Percentiles rank a stretch among this genome's conserved stretches.
These are phyloP conservation scores for Zygoascus bituminiphila DNA, from an alignment of 805 yeast species.

Conservation along the genomic window DNA sequence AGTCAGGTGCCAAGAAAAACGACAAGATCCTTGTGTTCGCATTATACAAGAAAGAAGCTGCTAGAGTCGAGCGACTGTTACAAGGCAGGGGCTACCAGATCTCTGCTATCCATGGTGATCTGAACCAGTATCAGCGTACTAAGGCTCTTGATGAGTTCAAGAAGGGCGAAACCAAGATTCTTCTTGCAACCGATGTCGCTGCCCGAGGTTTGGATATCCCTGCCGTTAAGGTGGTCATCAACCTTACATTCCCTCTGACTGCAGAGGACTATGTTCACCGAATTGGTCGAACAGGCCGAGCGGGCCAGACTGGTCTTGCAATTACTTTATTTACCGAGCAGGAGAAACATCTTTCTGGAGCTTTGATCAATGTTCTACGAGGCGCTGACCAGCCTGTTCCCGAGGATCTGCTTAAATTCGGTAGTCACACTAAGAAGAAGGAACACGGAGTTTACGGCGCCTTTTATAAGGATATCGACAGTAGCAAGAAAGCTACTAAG, in stretches of 20 bases:
- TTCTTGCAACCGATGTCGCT: slow-evolving; percentile 97
- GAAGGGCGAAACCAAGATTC: slow-evolving; percentile 59
- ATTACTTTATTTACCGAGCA: slow-evolving; percentile 94
- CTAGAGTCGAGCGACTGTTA: slow-evolving; percentile 75
- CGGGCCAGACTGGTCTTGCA: slow-evolving; percentile 91
- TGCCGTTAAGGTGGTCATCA: slow-evolving; percentile 89
- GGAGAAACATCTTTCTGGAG: slow-evolving; percentile 94
- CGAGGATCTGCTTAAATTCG: slow-evolving; percentile 86
- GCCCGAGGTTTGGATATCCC: slow-evolving; percentile 98
- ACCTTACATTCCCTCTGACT: slow-evolving; percentile 91
- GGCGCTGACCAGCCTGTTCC: slow-evolving; percentile 96
- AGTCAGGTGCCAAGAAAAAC: slow-evolving; percentile 49
- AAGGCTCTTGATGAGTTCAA: slow-evolving; percentile 80
- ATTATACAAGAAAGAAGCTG: slow-evolving; percentile 91
- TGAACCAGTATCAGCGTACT: slow-evolving; percentile 87
- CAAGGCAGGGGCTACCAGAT: slow-evolving; percentile 67
- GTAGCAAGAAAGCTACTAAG: slow-evolving; percentile 74
- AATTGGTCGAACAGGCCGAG: slow-evolving; percentile 97
- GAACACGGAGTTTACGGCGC: slow-evolving; percentile 98
- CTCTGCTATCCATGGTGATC: slow-evolving; percentile 94
- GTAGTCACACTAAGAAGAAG: slow-evolving; percentile 97
- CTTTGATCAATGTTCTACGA: slow-evolving; percentile 79
- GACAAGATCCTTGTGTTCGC: slow-evolving; percentile 91
- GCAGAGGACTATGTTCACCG: slow-evolving; percentile 96
- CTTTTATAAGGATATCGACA: slow-evolving; percentile 86